Evolutionary conservation across 495 filamentous ascomycete species (phyloP), one percentile per base, ranked within the genome.

Genomic region (Echria macrotheca): DNA sequence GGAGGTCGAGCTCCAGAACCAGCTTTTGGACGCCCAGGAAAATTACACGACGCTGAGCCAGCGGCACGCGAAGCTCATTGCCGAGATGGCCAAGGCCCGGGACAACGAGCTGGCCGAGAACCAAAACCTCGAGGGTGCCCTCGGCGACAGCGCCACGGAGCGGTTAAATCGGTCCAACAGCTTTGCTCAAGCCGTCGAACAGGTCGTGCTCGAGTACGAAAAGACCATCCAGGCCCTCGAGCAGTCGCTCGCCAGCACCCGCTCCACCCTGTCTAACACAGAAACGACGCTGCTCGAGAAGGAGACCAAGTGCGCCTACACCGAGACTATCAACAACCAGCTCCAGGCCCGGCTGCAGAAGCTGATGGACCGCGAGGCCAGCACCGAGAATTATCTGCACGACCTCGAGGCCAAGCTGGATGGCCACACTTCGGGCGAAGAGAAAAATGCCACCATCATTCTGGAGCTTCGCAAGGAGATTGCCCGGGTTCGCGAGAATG

Each of bases 181-280:
- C 7, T 96, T 97, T 67, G 89, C 91, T 6, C 83, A 93, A 65
- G 90, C 90, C 33, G 91, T 96, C 23, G 94, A 99, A 59, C 85
- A 93, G 61, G 88, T 99, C 32, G 88, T 99, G 12, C 69, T 97
- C 14, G 93, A 99, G 61, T 99, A 99, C 63, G 93, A 99, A 58
- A 96, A 95, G 77, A 99, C 93, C 0, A 97, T 99, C 50, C 89
- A 96, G 63, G 85, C 77, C 55, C 79, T 99, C 21, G 94, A 99
- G 69, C 80, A 88, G 32, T 94, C 90, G 0, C 79, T 99, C 11
- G 89, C 94, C 1, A 93, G 82, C 59, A 97, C 94, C 6, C 80
- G 94, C 36, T 75, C 85, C 37, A 88, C 88, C 9, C 73, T 99
- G 25, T 83, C 94, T 11, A 82, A 68, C 56, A 89, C 83, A 0